Evolutionary conservation across 306 rosid species (phyloP), one percentile per base, ranked within the genome.

Genomic region (Argentina anserina): DNA sequence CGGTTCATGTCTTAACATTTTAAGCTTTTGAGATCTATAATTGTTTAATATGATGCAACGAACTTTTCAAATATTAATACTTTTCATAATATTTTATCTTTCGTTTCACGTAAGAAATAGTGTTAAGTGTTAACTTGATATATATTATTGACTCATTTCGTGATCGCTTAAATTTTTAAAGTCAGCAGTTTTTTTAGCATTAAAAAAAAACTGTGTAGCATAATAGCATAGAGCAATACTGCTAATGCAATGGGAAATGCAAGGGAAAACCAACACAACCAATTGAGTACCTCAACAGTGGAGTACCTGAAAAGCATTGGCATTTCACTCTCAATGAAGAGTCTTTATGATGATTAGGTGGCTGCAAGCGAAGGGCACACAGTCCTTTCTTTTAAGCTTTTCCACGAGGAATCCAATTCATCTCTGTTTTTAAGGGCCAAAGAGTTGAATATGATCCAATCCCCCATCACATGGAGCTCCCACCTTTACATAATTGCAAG

Each of bases 401-500:
- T 5, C 65, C n/a, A 36, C 56, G 45, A 56, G 45, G 40, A 40
- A 71, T 71, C 67, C 67, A 71, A 71, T 71, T 53, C 66, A 71
- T 28, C 75, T 67, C 66, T 58, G n/a, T 41, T 39, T 70, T 71
- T 7, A 58, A 41, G 75, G 67, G 67, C 29, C 8, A 47, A 26
- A 2, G 75, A 71, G 29, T 71, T 56, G 75, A 56, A 71, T 28
- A 71, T 56, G 29, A 6, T 9, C 53, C 21, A 21, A 47, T 36
- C 63, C 28, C 14, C 70, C 34, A 29, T 50, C 83, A 80, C 83
- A 80, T 80, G 80, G 75, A 49, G 15, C 34, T 33, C 46, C 61
- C 6, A 34, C 75, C 58, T 71, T 67, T 69, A 21, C 65, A 71
- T 80, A 63, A 75, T 75, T 75, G 75, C 75, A 58, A 66, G 67